Evolutionary conservation across 2,329 filamentous ascomycete species (phyloP).

Genomic region (Ophiognomonia clavigignenti-juglandacearum): DNA sequence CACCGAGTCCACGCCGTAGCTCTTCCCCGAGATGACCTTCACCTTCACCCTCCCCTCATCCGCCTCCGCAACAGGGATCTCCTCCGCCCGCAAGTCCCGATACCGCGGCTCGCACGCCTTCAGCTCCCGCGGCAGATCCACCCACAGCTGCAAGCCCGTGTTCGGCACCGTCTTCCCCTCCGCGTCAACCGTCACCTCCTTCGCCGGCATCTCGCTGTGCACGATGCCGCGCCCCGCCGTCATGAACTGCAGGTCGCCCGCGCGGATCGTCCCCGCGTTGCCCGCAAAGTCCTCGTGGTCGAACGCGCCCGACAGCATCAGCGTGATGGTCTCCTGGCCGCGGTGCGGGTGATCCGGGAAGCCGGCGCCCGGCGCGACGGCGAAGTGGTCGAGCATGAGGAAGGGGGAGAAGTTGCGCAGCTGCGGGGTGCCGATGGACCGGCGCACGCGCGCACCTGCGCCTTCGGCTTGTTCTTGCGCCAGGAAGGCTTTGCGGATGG

Average conservation of each 20-base stretch:
- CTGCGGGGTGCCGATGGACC: slow-evolving; percentile 79
- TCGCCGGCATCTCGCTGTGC: slow-evolving; percentile 90
- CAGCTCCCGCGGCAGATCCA: slow-evolving; percentile 76
- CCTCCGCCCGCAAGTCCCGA: slow-evolving; percentile 71
- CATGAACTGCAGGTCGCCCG: slow-evolving; percentile 97
- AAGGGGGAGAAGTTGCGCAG: slow-evolving; percentile 88
- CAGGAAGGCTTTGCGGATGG: slow-evolving; percentile 77
- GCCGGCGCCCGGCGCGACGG: slow-evolving; percentile 71
- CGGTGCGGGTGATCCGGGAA: slow-evolving; percentile 72
- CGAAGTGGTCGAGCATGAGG: slow-evolving; percentile 94
- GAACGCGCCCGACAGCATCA: slow-evolving; percentile 77
- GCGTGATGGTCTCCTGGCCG: slow-evolving; percentile 66
- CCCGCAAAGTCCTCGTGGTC: slow-evolving; percentile 93
- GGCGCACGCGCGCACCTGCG: slow-evolving; percentile 78
- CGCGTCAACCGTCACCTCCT: slow-evolving; percentile 56
- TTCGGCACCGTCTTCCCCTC: slow-evolving; percentile 76
- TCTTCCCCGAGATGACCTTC: slow-evolving; percentile 87
- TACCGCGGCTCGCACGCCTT: slow-evolving; percentile 92
- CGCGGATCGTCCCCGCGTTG: slow-evolving; percentile 73
- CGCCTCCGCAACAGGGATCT: slow-evolving; percentile 71
- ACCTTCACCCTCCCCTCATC: slow-evolving; percentile 72
- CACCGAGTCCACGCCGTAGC: slow-evolving; percentile 78
- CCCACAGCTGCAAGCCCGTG: slow-evolving; percentile 91
- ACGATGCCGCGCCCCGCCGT: slow-evolving; percentile 88
- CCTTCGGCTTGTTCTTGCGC: slow-evolving; percentile 85